These are phyloP conservation scores for Azolla pinnata DNA, from an alignment of 75 land plant genomes.

Conservation along the genomic window DNA sequence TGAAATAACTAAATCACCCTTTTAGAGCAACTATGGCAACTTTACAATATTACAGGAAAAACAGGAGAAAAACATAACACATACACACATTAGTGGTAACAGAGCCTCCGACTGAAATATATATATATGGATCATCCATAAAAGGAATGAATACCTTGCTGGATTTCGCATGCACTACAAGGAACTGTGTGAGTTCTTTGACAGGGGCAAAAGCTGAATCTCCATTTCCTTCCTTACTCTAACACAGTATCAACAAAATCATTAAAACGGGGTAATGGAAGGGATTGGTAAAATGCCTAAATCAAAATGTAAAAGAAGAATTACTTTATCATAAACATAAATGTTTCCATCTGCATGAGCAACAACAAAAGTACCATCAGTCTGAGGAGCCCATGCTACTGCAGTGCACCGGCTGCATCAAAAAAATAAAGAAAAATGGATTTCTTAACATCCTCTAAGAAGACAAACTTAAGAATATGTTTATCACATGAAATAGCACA, in stretches of 20 bases:
- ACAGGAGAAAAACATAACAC: no score
- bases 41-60: no score
- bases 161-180: conserved; percentile 33
- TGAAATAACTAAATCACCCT: no score
- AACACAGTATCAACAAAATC: conserved; percentile 1
- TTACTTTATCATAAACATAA: conserved; percentile 33
- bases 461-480: no score
- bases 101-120: no score
- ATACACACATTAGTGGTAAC: no score
- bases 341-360: conserved; percentile 44
- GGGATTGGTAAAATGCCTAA: not conserved
- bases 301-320: not conserved
- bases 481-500: no score
- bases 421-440: not conserved
- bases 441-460: not conserved
- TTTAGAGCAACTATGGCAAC: no score
- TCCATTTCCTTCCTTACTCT: conserved; percentile 38
- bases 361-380: conserved; percentile 29
- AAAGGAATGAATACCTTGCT: conserved; percentile 24
- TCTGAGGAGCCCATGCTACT: conserved; percentile 31
- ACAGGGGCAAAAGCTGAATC: conserved; percentile 34
- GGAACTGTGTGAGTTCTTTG: conserved; percentile 28
- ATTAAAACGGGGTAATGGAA: not conserved
- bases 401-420: conserved; percentile 36
- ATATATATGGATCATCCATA: no score